Percentiles rank a stretch among this genome's conserved stretches.
phyloP scores from a whole-genome alignment of 2,329 filamentous ascomycete species.

The Pyrenochaeta sp. region DNA sequence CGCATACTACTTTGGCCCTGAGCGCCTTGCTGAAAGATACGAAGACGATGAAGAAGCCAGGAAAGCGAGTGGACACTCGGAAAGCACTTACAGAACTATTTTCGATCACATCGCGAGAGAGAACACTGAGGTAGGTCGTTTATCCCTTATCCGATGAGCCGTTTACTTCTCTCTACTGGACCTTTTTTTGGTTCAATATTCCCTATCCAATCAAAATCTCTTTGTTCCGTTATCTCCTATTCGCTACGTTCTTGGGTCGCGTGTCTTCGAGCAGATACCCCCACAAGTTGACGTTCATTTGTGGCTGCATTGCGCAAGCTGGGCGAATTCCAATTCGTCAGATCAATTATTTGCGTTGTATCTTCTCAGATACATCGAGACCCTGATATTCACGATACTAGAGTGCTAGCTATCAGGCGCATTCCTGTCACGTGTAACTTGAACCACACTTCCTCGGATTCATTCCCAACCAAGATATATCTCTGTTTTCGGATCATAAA shows the following conservation, averaged over 20 bases:
- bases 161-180: slow-evolving; percentile 7
- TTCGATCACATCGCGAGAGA: slow-evolving; percentile 77
- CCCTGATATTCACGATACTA: too few species aligned
- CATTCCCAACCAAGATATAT: too few species aligned
- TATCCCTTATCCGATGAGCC: slow-evolving; percentile 8
- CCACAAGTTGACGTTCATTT: slow-evolving; percentile 22
- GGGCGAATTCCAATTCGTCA: slow-evolving; percentile 21
- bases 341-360: too few species aligned
- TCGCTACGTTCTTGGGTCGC: slow-evolving; percentile 22
- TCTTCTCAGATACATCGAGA: too few species aligned
- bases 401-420: too few species aligned
- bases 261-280: slow-evolving; percentile 11
- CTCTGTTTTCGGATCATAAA: too few species aligned
- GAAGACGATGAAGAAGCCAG: slow-evolving; percentile 68
- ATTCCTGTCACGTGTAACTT: too few species aligned
- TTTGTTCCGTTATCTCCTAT: slow-evolving; percentile 7
- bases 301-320: slow-evolving; percentile 32
- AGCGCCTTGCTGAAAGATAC: slow-evolving; percentile 82
- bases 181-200: slow-evolving; percentile 9
- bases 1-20: slow-evolving; percentile 94
- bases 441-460: too few species aligned
- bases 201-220: slow-evolving; percentile 15
- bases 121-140: slow-evolving; percentile 74
- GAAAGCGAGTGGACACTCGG: slow-evolving; percentile 68
- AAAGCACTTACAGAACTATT: slow-evolving; percentile 78